Percentiles rank a stretch among this genome's conserved stretches.
Conservation (phyloP, 2,329 filamentous ascomycete species). For the Aspergillus flavus region DNA sequence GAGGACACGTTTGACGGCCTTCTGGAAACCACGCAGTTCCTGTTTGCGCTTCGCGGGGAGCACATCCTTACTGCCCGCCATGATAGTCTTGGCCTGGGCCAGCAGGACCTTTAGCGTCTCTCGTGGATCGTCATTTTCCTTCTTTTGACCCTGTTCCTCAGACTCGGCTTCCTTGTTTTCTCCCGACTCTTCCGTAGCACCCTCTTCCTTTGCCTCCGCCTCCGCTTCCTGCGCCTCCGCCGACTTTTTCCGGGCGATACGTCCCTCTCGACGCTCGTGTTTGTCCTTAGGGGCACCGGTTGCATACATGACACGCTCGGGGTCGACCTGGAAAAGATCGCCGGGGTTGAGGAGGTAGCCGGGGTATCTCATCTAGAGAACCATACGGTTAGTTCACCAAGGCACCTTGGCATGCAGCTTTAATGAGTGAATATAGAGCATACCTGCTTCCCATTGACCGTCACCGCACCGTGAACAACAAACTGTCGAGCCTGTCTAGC, state of each 20-base stretch:
- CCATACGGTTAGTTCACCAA: conserved; percentile 10
- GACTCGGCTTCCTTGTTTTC: conserved; percentile 31
- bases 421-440: not conserved
- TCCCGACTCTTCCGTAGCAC: conserved; percentile 30
- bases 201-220: conserved; percentile 29
- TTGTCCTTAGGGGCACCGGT: conserved; percentile 73
- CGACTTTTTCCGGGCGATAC: conserved; percentile 30
- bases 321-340: conserved; percentile 96
- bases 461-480: conserved; percentile 88
- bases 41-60: conserved; percentile 74
- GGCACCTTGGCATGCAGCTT: not conserved
- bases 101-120: conserved; percentile 58
- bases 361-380: conserved; percentile 80
- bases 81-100: conserved; percentile 61
- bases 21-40: conserved; percentile 72
- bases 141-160: conserved; percentile 32
- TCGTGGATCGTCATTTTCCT: conserved; percentile 45
- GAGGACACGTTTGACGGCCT: conserved; percentile 65
- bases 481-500: conserved; percentile 91
- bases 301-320: conserved; percentile 83
- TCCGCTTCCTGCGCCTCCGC: conserved; percentile 25
- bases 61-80: conserved; percentile 54
- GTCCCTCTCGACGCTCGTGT: conserved; percentile 41
- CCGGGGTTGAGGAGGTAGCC: conserved; percentile 94
- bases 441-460: conserved; percentile 95